Percentiles rank a stretch among this genome's conserved stretches.
phyloP scores from a whole-genome alignment of 169 alveolate genomes.

The Cyclospora cayetanensis region DNA sequence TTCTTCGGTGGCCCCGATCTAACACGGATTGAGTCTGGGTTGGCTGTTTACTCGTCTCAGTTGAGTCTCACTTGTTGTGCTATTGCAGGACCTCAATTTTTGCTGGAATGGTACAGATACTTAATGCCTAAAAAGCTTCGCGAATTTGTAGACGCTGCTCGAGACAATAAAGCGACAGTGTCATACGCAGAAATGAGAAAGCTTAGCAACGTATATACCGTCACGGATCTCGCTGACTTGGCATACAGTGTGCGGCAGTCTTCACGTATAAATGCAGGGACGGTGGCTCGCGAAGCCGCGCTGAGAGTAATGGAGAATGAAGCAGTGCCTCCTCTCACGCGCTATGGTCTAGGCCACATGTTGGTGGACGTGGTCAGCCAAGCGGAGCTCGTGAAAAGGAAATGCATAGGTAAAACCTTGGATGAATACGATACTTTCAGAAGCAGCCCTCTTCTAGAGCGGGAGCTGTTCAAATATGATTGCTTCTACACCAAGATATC shows the following conservation, averaged over 20 bases:
- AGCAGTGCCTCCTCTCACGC: neutral
- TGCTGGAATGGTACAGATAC: constrained; percentile 39
- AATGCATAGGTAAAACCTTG: neutral
- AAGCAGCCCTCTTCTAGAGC: neutral
- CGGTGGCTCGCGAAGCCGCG: neutral
- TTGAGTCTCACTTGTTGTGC: neutral
- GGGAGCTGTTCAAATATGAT: constrained; percentile 32
- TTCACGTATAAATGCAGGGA: neutral
- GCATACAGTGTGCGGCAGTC: constrained; percentile 25
- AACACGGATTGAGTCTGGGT: too few relatives aligned
- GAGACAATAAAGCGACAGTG: neutral
- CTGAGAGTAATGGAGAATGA: neutral
- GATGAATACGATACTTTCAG: constrained; percentile 18
- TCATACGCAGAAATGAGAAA: neutral
- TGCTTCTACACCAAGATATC: constrained; percentile 30
- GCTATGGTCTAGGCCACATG: constrained; percentile 29
- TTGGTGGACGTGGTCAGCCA: neutral
- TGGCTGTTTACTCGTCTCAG: too few relatives aligned
- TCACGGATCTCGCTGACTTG: constrained; percentile 14
- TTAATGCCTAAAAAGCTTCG: neutral
- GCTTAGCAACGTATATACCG: constrained; percentile 24
- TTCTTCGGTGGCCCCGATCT: too few relatives aligned
- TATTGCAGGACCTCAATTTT: constrained; percentile 26
- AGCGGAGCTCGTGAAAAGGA: neutral
- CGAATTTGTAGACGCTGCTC: neutral